phyloP scores from a whole-genome alignment of 345 rosid genomes.

The Microthlaspi erraticum region DNA sequence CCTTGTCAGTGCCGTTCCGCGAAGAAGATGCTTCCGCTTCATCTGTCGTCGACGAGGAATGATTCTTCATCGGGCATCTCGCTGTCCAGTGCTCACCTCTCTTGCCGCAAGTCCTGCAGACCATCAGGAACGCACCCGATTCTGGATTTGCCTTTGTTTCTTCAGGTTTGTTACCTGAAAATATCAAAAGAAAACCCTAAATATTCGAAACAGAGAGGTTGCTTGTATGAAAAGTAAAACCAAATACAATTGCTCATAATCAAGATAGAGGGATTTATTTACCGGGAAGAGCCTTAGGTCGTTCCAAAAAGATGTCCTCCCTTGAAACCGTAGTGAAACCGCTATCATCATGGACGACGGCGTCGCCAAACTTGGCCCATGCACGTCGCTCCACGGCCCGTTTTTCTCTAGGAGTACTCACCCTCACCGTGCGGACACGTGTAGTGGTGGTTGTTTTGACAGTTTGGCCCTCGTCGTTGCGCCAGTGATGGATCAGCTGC shows the following conservation, averaged over 20 bases:
- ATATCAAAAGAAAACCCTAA: background rate
- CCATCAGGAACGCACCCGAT: constrained; percentile 63
- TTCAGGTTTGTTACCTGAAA: constrained; percentile 59
- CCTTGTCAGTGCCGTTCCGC: constrained; percentile 33
- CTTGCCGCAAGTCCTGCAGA: constrained; percentile 74
- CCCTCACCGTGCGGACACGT: constrained; percentile 52
- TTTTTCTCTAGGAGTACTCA: constrained; percentile 12
- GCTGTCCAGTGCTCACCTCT: constrained; percentile 87
- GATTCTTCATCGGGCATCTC: constrained; percentile 72
- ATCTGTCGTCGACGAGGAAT: constrained; percentile 52
- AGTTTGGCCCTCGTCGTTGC: constrained; percentile 57
- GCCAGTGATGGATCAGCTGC: constrained; percentile 52
- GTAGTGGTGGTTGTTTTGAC: constrained; percentile 58
- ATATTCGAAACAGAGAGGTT: background rate
- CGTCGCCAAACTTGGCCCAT: constrained; percentile 65
- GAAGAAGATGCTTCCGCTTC: constrained; percentile 35
- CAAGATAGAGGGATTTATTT: background rate
- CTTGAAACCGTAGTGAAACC: constrained; percentile 58
- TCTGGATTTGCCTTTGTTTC: constrained; percentile 45
- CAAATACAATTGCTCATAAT: no score
- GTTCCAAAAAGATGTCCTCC: constrained; percentile 58
- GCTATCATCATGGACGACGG: constrained; percentile 51
- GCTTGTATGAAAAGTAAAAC: background rate
- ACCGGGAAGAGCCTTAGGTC: constrained; percentile 51
- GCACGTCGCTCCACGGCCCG: constrained; percentile 46